Evolutionary conservation across 139 green algal genomes (phyloP).

Genomic region (Desmodesmus armatus): DNA sequence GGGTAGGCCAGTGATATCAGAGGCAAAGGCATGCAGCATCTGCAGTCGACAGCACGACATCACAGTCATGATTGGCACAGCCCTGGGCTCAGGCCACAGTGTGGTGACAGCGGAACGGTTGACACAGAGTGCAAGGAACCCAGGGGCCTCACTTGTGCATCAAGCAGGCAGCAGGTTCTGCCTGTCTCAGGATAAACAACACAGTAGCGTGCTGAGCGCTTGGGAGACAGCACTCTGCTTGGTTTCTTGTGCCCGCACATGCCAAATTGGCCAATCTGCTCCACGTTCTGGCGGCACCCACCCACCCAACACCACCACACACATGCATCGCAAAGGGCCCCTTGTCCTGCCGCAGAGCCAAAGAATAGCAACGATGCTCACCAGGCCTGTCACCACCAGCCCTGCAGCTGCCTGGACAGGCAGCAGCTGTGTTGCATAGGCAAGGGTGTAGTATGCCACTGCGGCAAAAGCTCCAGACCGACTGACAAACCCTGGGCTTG

Average conservation of each 20-base stretch:
- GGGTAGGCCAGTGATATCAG: constrained; percentile 41
- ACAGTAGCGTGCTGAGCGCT: not conserved
- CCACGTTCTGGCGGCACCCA: not conserved
- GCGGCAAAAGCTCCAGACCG: constrained; percentile 47
- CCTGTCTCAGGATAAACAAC: not conserved
- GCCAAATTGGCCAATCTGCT: not conserved
- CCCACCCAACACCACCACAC: not conserved
- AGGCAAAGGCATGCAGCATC: constrained; percentile 48
- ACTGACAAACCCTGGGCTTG: constrained; percentile 48
- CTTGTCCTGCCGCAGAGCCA: not conserved
- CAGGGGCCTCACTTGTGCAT: too few species aligned
- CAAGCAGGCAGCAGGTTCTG: not conserved
- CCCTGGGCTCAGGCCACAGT: not conserved
- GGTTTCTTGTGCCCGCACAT: not conserved
- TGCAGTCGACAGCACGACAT: constrained; percentile 9
- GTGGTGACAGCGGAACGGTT: not conserved
- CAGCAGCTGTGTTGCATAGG: constrained; percentile 50
- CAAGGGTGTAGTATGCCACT: constrained; percentile 49
- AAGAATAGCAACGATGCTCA: constrained; percentile 18
- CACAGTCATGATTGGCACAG: not conserved
- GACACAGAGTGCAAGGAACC: not conserved
- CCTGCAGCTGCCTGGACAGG: constrained; percentile 47
- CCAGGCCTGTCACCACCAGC: constrained; percentile 45
- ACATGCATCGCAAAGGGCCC: not conserved
- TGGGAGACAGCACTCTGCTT: not conserved